A percentile compares a stretch with the other conserved stretches of the same genome.
These are phyloP conservation scores for Cryptococcus jaspeensis DNA, from an alignment of 1,284 basidiomycete genomes.

Conservation along the genomic window DNA sequence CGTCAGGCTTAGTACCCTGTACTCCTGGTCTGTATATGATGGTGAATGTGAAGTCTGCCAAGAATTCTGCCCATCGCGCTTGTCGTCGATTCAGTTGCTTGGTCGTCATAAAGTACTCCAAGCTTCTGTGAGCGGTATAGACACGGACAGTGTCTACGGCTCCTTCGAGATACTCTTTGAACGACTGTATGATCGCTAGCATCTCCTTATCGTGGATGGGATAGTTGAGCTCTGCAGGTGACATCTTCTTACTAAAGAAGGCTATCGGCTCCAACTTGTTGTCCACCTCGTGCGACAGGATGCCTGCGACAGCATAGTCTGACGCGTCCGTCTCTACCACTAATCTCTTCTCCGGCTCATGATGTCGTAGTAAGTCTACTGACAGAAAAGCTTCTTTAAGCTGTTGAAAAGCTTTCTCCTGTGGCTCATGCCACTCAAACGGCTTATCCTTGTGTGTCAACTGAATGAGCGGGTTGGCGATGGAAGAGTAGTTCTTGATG, in stretches of 20 bases:
- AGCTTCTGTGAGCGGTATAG: constrained; percentile 54
- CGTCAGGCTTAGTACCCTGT: constrained; percentile 46
- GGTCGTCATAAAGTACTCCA: constrained; percentile 51
- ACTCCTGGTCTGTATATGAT: constrained; percentile 52
- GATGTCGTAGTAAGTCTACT: not conserved
- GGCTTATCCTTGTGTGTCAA: too few relatives aligned
- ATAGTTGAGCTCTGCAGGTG: constrained; percentile 43
- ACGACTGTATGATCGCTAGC: constrained; percentile 51
- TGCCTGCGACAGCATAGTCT: constrained; percentile 31
- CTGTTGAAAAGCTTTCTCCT: not conserved
- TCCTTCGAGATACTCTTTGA: constrained; percentile 52
- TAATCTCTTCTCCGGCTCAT: not conserved
- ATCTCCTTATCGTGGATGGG: constrained; percentile 57
- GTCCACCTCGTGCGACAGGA: constrained; percentile 35
- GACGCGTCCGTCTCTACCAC: constrained; percentile 41
- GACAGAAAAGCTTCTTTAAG: not conserved
- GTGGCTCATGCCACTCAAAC: too few relatives aligned
- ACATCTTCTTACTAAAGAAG: constrained; percentile 44
- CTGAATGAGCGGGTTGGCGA: too few relatives aligned
- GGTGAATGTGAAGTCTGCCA: constrained; percentile 50
- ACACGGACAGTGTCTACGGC: constrained; percentile 34
- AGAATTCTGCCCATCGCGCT: constrained; percentile 50
- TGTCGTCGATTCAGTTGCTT: constrained; percentile 53
- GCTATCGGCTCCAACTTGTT: constrained; percentile 43
- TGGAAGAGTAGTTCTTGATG: too few relatives aligned